Evolutionary conservation across 768 basidiomycete genomes (phyloP), one percentile per base, ranked within the genome.

Genomic region (Phaeotremella fagi): DNA sequence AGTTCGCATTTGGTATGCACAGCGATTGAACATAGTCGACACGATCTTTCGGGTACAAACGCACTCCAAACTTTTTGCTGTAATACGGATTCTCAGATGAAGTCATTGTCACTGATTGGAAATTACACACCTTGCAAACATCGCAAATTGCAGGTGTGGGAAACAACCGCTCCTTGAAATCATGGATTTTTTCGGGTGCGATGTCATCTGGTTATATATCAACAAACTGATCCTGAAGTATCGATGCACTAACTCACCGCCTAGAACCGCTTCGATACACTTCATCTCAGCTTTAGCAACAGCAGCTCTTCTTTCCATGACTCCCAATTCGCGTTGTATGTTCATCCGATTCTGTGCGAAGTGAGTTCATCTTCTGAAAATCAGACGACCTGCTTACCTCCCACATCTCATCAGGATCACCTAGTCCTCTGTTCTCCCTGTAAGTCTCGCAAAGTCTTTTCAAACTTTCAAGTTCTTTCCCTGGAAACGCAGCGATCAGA

Each of bases 41-140:
- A 41, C 12, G 38, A 11, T 20, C 22, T 41, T 18, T 41, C 38
- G 12, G 38, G 38, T 12, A 20, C 38, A 22, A 41, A 41, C 7
- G 38, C 38, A 20, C 38, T 41, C 38, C 38, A 41, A 41, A 41
- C 38, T 18, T 41, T 41, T 41, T 41, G 38, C 38, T 41, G 18
- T 22, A 41, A 9, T 41, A 20, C 12, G 22, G 22, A 7, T 9
- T 14, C 12, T 9, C 9, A 6, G 7, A 22, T 9, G 7, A 41
- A 41, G 20, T 6, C 12, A 9, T 20, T 16, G 12, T 14, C 18
- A 41, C 7, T 41, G 20, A 7, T 7, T 12, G 6, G 38, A 18
- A 7, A 41, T 12, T 6, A 41, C 38, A 12, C 7, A 41, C 38
- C 38, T 41, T 11, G 22, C 38, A 41, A 20, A 41, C 38, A 20